Conservation (phyloP, 2,329 filamentous ascomycete species). For the Monilinia aucupariae region DNA sequence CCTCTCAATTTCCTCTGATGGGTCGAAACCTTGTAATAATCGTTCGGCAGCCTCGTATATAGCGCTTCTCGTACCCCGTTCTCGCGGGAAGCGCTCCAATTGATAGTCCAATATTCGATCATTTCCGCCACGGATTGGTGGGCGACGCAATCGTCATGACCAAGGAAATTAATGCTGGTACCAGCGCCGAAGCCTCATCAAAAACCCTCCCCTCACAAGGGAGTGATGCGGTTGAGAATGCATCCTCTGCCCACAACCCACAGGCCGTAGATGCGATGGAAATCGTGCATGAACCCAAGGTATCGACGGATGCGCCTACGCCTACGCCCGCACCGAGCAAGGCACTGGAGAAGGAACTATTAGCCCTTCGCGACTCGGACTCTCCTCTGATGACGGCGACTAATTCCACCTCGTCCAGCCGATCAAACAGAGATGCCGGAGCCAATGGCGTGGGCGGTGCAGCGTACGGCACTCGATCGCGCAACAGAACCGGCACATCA, state of each 20-base stretch:
- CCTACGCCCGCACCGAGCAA: conserved; percentile 10
- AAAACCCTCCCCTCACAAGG: conserved; percentile 21
- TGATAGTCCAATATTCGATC: conserved; percentile 13
- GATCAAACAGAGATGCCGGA: conserved; percentile 44
- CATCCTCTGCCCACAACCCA: conserved; percentile 17
- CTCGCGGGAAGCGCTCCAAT: conserved; percentile 34
- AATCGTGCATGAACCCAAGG: conserved; percentile 9
- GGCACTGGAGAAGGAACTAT: conserved; percentile 18
- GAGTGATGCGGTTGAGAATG: conserved; percentile 20
- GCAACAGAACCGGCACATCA: conserved; percentile 73
- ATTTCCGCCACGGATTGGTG: conserved; percentile 7
- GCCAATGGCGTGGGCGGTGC: conserved; percentile 19
- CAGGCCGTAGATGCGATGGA: conserved; percentile 18
- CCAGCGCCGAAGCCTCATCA: conserved; percentile 28
- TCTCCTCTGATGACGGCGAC: conserved; percentile 47
- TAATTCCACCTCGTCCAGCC: conserved; percentile 42
- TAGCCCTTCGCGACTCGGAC: conserved; percentile 25
- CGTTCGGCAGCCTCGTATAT: conserved; percentile 32
- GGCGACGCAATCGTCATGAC: conserved; percentile 27
- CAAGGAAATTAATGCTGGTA: conserved; percentile 29
- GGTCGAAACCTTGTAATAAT: conserved; percentile 27
- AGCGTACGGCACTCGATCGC: conserved; percentile 85
- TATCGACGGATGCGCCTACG: conserved; percentile 14
- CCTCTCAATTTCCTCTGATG: conserved; percentile 28
- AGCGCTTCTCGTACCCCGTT: conserved; percentile 34